Evolutionary conservation across 2,329 filamentous ascomycete species (phyloP).

Genomic region (Hortaea sp.): DNA sequence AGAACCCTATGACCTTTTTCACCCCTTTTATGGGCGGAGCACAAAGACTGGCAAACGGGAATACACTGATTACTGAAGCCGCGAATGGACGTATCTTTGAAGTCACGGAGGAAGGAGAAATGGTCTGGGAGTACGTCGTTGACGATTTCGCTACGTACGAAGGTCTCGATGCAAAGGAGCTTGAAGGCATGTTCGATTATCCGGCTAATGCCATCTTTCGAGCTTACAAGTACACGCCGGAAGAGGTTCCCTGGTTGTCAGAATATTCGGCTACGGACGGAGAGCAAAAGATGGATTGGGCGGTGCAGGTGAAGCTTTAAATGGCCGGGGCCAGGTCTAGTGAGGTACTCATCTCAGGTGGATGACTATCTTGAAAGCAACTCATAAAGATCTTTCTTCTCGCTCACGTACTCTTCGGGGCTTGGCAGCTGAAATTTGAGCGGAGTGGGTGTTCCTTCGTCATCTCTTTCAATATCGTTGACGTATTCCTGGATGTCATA

Average conservation of each 20-base stretch:
- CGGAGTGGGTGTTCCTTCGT: too few species aligned
- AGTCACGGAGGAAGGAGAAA: constrained; percentile 30
- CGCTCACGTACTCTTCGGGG: too few species aligned
- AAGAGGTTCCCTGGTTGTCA: constrained; percentile 31
- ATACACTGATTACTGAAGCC: constrained; percentile 35
- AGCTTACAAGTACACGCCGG: constrained; percentile 34
- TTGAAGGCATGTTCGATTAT: constrained; percentile 31
- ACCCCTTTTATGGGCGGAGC: constrained; percentile 40
- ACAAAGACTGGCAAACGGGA: constrained; percentile 32
- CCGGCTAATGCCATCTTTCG: constrained; percentile 36
- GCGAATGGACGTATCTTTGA: constrained; percentile 37
- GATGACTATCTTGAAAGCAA: too few species aligned
- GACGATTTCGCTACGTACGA: constrained; percentile 33
- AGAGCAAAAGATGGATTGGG: too few species aligned
- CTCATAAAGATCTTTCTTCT: too few species aligned
- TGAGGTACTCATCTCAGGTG: too few species aligned
- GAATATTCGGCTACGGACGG: neutral
- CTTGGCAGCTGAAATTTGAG: too few species aligned
- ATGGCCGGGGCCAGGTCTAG: too few species aligned
- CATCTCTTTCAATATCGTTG: too few species aligned
- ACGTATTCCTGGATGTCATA: neutral
- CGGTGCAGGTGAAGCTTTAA: too few species aligned
- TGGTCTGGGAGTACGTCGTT: constrained; percentile 38
- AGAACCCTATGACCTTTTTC: constrained; percentile 32
- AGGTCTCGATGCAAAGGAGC: constrained; percentile 18